phyloP scores from a whole-genome alignment of 257 asterid genomes.

The Nicotiana attenuata region DNA sequence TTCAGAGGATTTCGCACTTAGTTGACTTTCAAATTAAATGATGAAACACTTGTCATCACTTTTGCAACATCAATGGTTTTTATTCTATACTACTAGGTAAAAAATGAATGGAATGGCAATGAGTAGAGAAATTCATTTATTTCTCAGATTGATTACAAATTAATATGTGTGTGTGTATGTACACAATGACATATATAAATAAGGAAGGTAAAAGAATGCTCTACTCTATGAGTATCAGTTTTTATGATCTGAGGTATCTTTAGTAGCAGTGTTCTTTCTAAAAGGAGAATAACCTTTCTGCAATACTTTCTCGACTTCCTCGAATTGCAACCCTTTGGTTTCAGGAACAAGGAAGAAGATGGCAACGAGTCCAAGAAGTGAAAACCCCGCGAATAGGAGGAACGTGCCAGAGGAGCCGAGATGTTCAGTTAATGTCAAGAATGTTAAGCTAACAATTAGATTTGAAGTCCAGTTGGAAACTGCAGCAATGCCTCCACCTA shows the following conservation, averaged over 20 bases:
- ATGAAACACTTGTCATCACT: too few species aligned
- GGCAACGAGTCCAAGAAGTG: constrained; percentile 13
- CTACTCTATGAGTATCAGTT: not conserved
- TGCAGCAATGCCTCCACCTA: constrained; percentile 20
- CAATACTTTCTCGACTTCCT: constrained; percentile 17
- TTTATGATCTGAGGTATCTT: not conserved
- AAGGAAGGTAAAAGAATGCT: not conserved
- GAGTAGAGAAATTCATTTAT: not conserved
- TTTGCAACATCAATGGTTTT: too few species aligned
- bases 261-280: not conserved
- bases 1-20: too few species aligned
- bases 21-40: too few species aligned
- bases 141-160: not conserved
- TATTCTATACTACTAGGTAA: too few species aligned
- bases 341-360: constrained; percentile 17
- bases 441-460: constrained; percentile 15
- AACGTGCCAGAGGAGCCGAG: constrained; percentile 17
- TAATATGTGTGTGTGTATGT: not conserved
- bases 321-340: constrained; percentile 19
- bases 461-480: constrained; percentile 21
- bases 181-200: not conserved
- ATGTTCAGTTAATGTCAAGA: constrained; percentile 15
- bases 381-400: constrained; percentile 18
- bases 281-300: constrained; percentile 2
- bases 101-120: not conserved